A percentile compares a stretch with the other conserved stretches of the same genome.
These are phyloP conservation scores for Coix lacrymajobi DNA, from an alignment of 176 grass and related monocot genomes.

Conservation along the genomic window DNA sequence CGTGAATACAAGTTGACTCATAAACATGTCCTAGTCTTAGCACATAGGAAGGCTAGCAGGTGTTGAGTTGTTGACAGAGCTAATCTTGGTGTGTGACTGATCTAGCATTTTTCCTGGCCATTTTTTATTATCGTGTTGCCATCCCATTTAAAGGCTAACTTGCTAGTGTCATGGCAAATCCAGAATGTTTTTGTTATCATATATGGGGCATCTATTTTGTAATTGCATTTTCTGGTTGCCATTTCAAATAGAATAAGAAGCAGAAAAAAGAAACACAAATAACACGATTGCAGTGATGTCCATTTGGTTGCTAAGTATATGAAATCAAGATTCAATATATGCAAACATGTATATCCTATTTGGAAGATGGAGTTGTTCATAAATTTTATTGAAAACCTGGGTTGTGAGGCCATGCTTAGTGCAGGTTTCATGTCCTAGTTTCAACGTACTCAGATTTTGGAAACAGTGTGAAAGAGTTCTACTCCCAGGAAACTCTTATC, in stretches of 20 bases:
- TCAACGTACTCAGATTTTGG: too few species aligned
- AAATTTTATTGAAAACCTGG: not conserved
- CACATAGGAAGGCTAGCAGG: not conserved
- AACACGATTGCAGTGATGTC: not conserved
- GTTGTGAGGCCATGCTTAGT: too few species aligned
- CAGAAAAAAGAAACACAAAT: not conserved
- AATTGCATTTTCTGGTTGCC: not conserved
- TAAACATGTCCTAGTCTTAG: not conserved
- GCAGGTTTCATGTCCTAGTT: too few species aligned
- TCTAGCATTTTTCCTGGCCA: not conserved
- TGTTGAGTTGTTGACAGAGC: not conserved
- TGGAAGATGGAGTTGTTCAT: not conserved
- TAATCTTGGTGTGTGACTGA: not conserved
- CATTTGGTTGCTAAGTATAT: not conserved
- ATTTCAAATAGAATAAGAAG: not conserved
- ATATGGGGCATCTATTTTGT: not conserved
- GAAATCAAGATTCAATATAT: conserved; percentile 1
- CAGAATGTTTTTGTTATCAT: not conserved
- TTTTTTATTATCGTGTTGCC: not conserved
- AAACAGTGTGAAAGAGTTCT: too few species aligned
- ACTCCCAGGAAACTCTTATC: too few species aligned
- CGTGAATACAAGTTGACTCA: not conserved
- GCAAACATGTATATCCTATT: not conserved
- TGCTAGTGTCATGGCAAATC: not conserved
- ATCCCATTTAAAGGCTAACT: not conserved